Percentiles rank a stretch among this genome's conserved stretches.
Evolutionary conservation across 2,329 filamentous ascomycete genomes (phyloP).

Genomic region (Fonsecaea pedrosoi): DNA sequence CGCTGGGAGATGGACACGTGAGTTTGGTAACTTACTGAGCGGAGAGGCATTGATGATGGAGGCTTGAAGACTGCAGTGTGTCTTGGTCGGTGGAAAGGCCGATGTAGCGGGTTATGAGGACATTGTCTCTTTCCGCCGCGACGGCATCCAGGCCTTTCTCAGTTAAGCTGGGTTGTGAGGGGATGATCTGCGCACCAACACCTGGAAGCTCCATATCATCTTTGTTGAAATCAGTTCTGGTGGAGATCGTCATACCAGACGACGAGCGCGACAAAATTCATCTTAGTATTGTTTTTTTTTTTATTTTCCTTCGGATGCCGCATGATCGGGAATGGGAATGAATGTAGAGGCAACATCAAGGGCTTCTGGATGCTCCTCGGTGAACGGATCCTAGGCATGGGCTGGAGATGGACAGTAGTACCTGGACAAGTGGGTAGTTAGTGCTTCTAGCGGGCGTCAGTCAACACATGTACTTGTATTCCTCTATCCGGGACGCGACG

Average conservation of each 20-base stretch:
- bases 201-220: neutral
- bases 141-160: neutral
- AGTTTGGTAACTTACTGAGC: constrained; percentile 56
- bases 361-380: neutral
- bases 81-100: neutral
- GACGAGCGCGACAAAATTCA: too few species aligned
- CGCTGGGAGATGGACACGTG: constrained; percentile 85
- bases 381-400: neutral
- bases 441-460: too few species aligned
- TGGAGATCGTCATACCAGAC: too few species aligned
- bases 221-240: too few species aligned
- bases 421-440: too few species aligned
- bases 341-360: neutral
- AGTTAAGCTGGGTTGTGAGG: neutral
- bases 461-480: too few species aligned
- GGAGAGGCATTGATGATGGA: neutral
- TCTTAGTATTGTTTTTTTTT: neutral
- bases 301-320: neutral
- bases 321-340: neutral
- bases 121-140: neutral
- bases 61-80: neutral
- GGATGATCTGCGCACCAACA: neutral
- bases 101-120: neutral
- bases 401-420: neutral
- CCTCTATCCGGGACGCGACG: too few species aligned